Evolutionary conservation across 129 eudicot species (phyloP), one percentile per base, ranked within the genome.

Genomic region (Solidago caesia): DNA sequence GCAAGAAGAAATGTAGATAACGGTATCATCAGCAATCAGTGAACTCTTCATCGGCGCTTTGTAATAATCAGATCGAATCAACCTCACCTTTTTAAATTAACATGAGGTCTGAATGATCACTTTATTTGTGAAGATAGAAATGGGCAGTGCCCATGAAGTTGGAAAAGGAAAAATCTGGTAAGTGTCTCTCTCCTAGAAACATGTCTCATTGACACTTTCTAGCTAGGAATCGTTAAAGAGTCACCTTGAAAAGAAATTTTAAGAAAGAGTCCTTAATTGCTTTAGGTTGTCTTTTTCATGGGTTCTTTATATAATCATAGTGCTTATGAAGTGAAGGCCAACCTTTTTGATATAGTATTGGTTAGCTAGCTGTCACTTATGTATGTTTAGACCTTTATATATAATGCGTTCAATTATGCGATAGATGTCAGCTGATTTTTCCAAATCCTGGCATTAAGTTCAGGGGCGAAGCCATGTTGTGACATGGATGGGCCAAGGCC

Each of bases 301-400:
- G 13, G 79, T 66, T 64, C 12, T 64, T 12, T 21, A 27, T 51
- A 48, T 61, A 7, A 41, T 75, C 66, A 21, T 67, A 67, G 46
- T 67, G 67, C 21, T 67, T 52, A 21, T 2, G 16, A 51, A 16
- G 55, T 59, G 26, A 52, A 12, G 26, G 69, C 59, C 12, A 59
- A 60, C 56, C 56, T 49, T 75, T 21, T 41, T 75, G 29, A 46
- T 65, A 76, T 44, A 73, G 27, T 73, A 72, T 43, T 58, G 43
- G 70, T 11, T 12, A 64, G 46, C 49, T 64, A 63, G 44, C 8
- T 27, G 44, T 63, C 44, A 12, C 8, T 63, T n/a, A n/a, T 63
- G 67, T 62, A 62, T 27, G 44, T 33, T 62, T 59, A 59, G 12
- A 25, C 64, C 25, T 59, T 61, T 8, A 61, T 27, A 1, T 12